Percentiles rank a stretch among this genome's conserved stretches.
Evolutionary conservation across 441 rosid genomes (phyloP).

Genomic region (Aleurites moluccanus): DNA sequence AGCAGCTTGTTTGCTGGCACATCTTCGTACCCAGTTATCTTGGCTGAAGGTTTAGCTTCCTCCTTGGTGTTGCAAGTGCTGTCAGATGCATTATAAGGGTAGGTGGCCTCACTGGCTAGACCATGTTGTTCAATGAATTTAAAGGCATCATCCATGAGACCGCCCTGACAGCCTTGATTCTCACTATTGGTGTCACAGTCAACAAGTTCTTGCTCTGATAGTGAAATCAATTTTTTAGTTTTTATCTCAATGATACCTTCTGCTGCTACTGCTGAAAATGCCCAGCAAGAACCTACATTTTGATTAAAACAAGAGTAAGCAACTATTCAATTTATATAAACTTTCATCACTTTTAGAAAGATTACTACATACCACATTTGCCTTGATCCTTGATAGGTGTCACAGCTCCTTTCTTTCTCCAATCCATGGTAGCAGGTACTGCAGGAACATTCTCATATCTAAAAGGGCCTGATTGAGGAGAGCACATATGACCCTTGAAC

Average conservation of each 20-base stretch:
- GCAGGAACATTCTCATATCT: slow-evolving; percentile 19
- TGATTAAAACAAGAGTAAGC: not conserved
- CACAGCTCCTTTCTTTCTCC: slow-evolving; percentile 77
- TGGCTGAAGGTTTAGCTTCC: slow-evolving; percentile 33
- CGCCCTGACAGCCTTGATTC: slow-evolving; percentile 74
- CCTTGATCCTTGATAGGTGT: slow-evolving; percentile 69
- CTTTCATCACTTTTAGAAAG: not conserved
- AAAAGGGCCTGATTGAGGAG: slow-evolving; percentile 18
- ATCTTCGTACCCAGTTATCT: slow-evolving; percentile 59
- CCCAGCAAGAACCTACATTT: slow-evolving; percentile 52
- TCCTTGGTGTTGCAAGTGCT: slow-evolving; percentile 43
- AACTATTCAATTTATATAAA: not conserved
- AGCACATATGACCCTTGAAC: slow-evolving; percentile 21
- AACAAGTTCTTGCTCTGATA: slow-evolving; percentile 71
- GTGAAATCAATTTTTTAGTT: slow-evolving; percentile 46
- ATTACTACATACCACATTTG: slow-evolving; percentile 49
- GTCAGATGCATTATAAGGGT: slow-evolving; percentile 47
- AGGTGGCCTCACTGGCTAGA: slow-evolving; percentile 47
- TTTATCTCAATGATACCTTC: slow-evolving; percentile 65
- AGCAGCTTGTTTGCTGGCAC: slow-evolving; percentile 63
- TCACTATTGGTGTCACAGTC: slow-evolving; percentile 60
- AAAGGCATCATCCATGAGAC: slow-evolving; percentile 72
- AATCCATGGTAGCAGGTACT: slow-evolving; percentile 38
- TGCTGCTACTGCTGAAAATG: slow-evolving; percentile 66
- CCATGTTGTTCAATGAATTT: slow-evolving; percentile 68